Evolutionary conservation across 1,284 basidiomycete species (phyloP), one percentile per base, ranked within the genome.

Genomic region (Ustilago bromivora): DNA sequence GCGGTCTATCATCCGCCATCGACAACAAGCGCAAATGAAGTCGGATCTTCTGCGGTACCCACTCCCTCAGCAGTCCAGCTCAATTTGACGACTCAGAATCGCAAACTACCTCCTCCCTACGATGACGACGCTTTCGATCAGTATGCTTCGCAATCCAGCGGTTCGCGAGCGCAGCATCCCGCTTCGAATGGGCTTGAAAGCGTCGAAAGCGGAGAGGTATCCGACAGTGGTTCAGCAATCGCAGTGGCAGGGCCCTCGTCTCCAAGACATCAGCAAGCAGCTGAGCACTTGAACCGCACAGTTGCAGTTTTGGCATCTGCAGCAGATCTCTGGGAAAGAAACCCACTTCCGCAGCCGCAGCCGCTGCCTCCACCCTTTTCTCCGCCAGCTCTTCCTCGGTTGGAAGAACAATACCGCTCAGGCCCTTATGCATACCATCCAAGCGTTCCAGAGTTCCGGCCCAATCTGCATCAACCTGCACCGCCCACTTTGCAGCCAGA

Each of bases 401-500:
- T 4, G 13, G n/a, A 61, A n/a, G 63, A 55, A 15, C 56, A 47
- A 10, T 32, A 59, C 32, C 17, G 17, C n/a, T 19, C 61, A 13
- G 4, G 35, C 34, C 49, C 49, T 15, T 61, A 57, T 19, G 61
- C 61, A 11, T 73, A 73, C 35, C 65, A 68, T 43, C 71, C 71
- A 4, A 57, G 41, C 41, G 65, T 59, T 32, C 65, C 71, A 54
- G 65, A 67, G 55, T 59, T 73, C 32, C 58, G 53, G 38, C 65
- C 64, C 8, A 51, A 31, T 55, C n/a, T 53, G 23, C 46, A 43
- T 15, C 7, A 54, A 19, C 32, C 36, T 57, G 65, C 66, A 28
- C 61, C 47, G 34, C 32, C 61, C 35, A 57, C 34, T n/a, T 35
- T 35, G 57, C 56, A 31, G 17, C 5, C 57, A 43, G 67, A 64